Base-by-base conservation (phyloP, 129 eudicot genomes). In the Centella asiatica region DNA sequence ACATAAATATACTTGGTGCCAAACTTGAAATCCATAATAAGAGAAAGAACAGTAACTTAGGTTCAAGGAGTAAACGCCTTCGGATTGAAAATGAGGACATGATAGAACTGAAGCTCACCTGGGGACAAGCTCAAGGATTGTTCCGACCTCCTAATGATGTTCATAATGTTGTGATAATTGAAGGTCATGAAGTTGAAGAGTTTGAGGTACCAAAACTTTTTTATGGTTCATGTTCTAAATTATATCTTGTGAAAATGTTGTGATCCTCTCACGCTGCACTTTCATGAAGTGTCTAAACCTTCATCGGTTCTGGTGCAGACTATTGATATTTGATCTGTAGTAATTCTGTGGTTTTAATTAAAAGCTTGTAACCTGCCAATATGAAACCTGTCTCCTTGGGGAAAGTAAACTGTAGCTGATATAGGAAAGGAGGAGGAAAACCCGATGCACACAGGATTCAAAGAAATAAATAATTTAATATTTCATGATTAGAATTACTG, bases 151-250 rank as follows among this genome's bases (percentile, higher is more conserved):
- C 70, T 26, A 61, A 64, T 47, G 64, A 22, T 70, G 69, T 61
- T 36, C 81, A 92, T 40, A 73, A 69, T 44, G 52, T 77, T 46
- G 67, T 74, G 67, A 36, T 80, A 9, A 78, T 85, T 6, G 92
- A 89, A 40, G 97, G 83, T 46, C 68, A 68, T 61, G 97, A 89
- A 68, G 45, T 89, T 42, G 95, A 89, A 67, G 89, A 76, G 71
- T 89, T 72, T 74, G 88, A 85, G 97, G 97, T 89, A 83, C 24
- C 45, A 27, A 44, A 33, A 29, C 24, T 40, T 17, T 24, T 3
- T 27, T 9, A 27, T 22, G 0, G 22, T 54, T 54, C 37, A 20
- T 66, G 22, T 63, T 55, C n/a, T 4, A 11, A 17, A 40, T 66
- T 18, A 28, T 44, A 45, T 52, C 54, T 12, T 53, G 15, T 14